These are phyloP conservation scores for Ophiocordyceps camponoti-floridani DNA, from an alignment of 2,329 filamentous ascomycete species.

Conservation along the genomic window DNA sequence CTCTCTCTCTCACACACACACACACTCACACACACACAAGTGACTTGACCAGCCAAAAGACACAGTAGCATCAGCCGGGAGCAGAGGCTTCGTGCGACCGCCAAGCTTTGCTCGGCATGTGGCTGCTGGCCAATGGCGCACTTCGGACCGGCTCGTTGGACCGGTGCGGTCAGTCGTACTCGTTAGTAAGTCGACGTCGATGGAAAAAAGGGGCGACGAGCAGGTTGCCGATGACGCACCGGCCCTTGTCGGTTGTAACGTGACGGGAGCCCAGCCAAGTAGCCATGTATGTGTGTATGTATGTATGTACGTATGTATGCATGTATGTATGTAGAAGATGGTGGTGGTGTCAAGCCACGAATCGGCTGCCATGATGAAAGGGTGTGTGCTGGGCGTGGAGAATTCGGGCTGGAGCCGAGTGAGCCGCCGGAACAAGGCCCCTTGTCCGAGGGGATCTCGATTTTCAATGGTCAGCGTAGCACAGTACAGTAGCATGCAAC, in stretches of 20 bases:
- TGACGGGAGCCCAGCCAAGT: constrained; percentile 1
- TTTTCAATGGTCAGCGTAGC: constrained; percentile 1
- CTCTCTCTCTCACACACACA: no score
- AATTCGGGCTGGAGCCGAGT: constrained; percentile 19
- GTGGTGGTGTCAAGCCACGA: background rate
- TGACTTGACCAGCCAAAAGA: constrained; percentile 1
- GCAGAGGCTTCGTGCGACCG: constrained; percentile 1
- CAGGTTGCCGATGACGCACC: background rate
- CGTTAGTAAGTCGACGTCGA: no score
- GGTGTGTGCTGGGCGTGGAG: constrained; percentile 10
- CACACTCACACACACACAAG: background rate
- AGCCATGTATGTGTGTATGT: no score
- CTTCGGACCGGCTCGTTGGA: background rate
- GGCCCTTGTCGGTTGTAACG: background rate
- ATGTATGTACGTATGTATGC: no score
- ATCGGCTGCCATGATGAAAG: background rate
- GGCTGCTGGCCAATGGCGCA: constrained; percentile 6
- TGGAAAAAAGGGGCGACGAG: background rate
- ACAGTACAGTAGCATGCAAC: no score
- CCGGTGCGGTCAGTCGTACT: background rate
- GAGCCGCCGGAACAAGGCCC: constrained; percentile 12
- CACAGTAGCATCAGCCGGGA: background rate
- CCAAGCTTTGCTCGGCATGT: constrained; percentile 13
- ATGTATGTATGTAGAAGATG: no score
- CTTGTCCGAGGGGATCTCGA: constrained; percentile 9